phyloP scores from a whole-genome alignment of 2,329 filamentous ascomycete species.

The Monilinia aucupariae region DNA sequence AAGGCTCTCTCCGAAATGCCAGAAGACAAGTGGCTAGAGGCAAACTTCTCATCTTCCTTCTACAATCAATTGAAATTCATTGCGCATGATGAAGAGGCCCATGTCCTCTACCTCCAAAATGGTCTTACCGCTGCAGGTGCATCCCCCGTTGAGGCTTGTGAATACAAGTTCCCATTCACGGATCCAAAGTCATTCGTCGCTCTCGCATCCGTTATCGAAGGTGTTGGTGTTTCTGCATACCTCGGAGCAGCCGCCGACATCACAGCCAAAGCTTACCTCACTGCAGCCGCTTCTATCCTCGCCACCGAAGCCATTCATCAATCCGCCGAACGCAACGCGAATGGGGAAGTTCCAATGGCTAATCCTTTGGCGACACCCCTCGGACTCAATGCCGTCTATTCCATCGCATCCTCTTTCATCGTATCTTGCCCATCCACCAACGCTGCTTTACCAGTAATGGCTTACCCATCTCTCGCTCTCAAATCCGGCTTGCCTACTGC shows the following conservation, averaged over 20 bases:
- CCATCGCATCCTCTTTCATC: constrained; percentile 59
- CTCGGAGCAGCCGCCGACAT: constrained; percentile 57
- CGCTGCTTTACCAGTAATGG: constrained; percentile 52
- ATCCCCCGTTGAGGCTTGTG: constrained; percentile 50
- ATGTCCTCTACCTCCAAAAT: constrained; percentile 52
- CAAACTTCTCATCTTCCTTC: constrained; percentile 47
- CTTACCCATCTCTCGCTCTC: constrained; percentile 48
- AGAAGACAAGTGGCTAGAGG: constrained; percentile 45
- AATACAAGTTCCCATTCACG: constrained; percentile 50
- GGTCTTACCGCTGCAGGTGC: constrained; percentile 43
- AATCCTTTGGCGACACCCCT: constrained; percentile 57
- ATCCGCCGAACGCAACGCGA: constrained; percentile 50
- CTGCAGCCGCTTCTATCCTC: constrained; percentile 58
- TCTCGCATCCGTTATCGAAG: constrained; percentile 51
- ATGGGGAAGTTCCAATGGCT: constrained; percentile 49
- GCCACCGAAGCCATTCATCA: constrained; percentile 63
- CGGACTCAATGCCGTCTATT: constrained; percentile 54
- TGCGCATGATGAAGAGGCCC: constrained; percentile 50
- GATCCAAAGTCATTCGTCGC: constrained; percentile 47
- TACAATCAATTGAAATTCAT: constrained; percentile 55
- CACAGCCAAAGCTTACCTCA: constrained; percentile 53
- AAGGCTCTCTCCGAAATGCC: constrained; percentile 54
- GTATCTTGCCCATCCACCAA: constrained; percentile 50
- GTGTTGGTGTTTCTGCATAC: constrained; percentile 55
- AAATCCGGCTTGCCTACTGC: constrained; percentile 26